These are phyloP conservation scores for Boletus edulis DNA, from an alignment of 768 basidiomycete genomes.

Conservation along the genomic window DNA sequence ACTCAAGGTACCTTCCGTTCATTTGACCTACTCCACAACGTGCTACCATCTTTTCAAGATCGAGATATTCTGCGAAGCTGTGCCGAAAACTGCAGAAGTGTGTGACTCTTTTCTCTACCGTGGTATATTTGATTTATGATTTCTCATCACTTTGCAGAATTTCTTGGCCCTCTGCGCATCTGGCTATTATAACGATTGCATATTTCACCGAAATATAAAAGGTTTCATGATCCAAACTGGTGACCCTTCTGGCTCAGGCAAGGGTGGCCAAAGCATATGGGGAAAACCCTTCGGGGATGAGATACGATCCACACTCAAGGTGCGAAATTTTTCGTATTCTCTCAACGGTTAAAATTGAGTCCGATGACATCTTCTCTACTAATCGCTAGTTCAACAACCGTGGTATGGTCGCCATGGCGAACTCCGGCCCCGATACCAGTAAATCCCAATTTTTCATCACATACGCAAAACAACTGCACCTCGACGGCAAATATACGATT, in stretches of 20 bases:
- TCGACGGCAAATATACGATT: constrained; percentile 94
- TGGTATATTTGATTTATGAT: neutral
- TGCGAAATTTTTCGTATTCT: constrained; percentile 28
- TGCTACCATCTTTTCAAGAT: constrained; percentile 49
- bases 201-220: constrained; percentile 95
- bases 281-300: constrained; percentile 91
- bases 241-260: constrained; percentile 87
- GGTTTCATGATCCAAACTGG: constrained; percentile 96
- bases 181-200: constrained; percentile 76
- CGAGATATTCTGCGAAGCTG: constrained; percentile 96
- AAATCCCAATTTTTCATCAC: constrained; percentile 90
- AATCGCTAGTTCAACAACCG: constrained; percentile 81
- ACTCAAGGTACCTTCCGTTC: constrained; percentile 68
- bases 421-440: constrained; percentile 91
- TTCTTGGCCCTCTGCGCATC: constrained; percentile 94
- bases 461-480: constrained; percentile 89
- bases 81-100: constrained; percentile 94
- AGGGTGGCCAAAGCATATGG: constrained; percentile 97
- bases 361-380: neutral
- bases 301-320: constrained; percentile 91
- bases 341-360: neutral
- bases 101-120: constrained; percentile 1
- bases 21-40: neutral
- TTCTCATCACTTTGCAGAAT: constrained; percentile 53
- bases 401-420: constrained; percentile 97